Conservation (phyloP, 805 yeast species). For the Lipomyces sp. region DNA sequence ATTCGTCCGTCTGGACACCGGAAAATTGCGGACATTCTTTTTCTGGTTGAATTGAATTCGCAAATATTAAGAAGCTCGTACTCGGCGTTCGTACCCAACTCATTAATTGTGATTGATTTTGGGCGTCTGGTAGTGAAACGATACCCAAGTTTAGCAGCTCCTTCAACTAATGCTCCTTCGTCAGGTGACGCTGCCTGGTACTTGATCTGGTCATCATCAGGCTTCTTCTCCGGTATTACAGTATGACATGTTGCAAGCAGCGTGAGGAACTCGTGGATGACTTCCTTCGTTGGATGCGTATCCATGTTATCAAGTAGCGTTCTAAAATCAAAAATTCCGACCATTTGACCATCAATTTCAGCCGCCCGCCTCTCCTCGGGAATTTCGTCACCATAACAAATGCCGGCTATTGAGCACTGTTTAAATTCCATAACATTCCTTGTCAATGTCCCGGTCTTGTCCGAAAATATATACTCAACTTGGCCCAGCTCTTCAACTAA, state of each 20-base stretch:
- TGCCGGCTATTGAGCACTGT: constrained; percentile 90
- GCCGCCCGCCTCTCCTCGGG: constrained; percentile 88
- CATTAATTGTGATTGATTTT: constrained; percentile 69
- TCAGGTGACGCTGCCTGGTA: constrained; percentile 99
- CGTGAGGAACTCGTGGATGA: constrained; percentile 77
- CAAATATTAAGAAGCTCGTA: constrained; percentile 88
- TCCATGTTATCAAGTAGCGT: constrained; percentile 50
- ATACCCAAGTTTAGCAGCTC: constrained; percentile 89
- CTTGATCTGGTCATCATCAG: constrained; percentile 56
- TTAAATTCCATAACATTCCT: constrained; percentile 96
- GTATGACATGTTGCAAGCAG: constrained; percentile 93
- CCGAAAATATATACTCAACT: constrained; percentile 93
- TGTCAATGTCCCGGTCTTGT: constrained; percentile 96
- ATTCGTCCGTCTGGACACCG: constrained; percentile 93
- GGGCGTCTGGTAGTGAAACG: constrained; percentile 86
- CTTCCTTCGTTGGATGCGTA: constrained; percentile 34
- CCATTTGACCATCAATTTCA: constrained; percentile 75
- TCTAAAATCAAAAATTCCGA: constrained; percentile 75
- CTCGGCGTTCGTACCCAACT: constrained; percentile 56
- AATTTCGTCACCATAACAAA: constrained; percentile 80
- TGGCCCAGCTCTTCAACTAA: constrained; percentile 97
- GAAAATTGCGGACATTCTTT: constrained; percentile 95
- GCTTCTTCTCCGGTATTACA: constrained; percentile 86
- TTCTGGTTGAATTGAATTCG: constrained; percentile 96
- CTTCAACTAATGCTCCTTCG: constrained; percentile 97